Percentiles rank a stretch among this genome's conserved stretches.
Evolutionary conservation across 2,329 filamentous ascomycete species (phyloP).

Genomic region (Cladosporium sp.): DNA sequence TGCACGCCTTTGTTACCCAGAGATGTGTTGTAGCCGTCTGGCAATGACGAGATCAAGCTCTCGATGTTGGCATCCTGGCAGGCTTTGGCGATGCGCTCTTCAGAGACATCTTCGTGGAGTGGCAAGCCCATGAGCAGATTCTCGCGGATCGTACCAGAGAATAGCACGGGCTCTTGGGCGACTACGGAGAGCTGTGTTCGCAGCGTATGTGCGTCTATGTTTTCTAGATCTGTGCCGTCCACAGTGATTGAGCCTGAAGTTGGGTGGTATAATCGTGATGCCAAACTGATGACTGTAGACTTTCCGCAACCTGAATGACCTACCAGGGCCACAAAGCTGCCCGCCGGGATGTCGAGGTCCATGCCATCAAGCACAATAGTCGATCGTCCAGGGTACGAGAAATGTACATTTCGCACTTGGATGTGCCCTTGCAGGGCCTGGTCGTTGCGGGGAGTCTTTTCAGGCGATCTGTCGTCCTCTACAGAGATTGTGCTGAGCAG

Average conservation of each 20-base stretch:
- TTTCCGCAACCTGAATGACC: conserved; percentile 69
- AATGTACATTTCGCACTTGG: conserved; percentile 29
- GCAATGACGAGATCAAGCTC: conserved; percentile 19
- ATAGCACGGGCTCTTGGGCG: conserved; percentile 44
- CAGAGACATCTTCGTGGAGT: conserved; percentile 14
- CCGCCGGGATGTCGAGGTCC: conserved; percentile 32
- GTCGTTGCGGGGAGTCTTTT: neutral
- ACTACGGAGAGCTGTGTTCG: conserved; percentile 43
- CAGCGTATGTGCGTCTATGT: conserved; percentile 34
- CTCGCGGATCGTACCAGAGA: conserved; percentile 40
- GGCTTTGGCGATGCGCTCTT: conserved; percentile 38
- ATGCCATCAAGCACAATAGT: conserved; percentile 32
- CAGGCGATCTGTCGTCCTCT: neutral
- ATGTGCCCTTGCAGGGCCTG: neutral
- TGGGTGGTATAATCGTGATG: conserved; percentile 66
- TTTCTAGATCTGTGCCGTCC: conserved; percentile 33
- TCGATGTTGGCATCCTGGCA: conserved; percentile 21
- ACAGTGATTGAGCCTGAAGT: conserved; percentile 57
- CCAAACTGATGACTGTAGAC: conserved; percentile 61
- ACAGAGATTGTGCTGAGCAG: conserved; percentile 24
- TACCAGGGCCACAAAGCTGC: conserved; percentile 64
- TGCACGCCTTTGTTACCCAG: conserved; percentile 21
- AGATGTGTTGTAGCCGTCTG: conserved; percentile 25
- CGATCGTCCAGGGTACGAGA: conserved; percentile 43
- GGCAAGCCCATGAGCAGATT: conserved; percentile 31